Percentiles rank a stretch among this genome's conserved stretches.
phyloP scores from a whole-genome alignment of 2,329 filamentous ascomycete species.

The Pseudocercospora cruenta region DNA sequence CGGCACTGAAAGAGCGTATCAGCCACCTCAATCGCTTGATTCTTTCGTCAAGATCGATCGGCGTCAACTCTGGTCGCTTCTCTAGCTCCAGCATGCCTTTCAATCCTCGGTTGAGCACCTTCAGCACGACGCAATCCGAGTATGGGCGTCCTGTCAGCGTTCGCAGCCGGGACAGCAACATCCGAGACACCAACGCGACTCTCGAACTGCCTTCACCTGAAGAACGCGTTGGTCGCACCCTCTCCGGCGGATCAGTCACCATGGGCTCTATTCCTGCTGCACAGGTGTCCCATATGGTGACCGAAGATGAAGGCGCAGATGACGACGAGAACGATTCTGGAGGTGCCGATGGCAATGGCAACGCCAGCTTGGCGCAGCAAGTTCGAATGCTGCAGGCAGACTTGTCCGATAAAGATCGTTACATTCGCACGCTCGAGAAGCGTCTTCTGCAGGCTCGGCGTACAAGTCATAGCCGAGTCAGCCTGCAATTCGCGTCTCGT shows the following conservation, averaged over 20 bases:
- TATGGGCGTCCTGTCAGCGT: constrained; percentile 38
- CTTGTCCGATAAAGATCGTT: constrained; percentile 93
- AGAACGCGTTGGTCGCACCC: constrained; percentile 31
- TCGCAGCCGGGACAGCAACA: constrained; percentile 34
- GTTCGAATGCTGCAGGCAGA: constrained; percentile 93
- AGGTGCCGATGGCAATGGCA: constrained; percentile 73
- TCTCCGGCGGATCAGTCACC: constrained; percentile 38
- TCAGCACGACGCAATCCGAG: constrained; percentile 41
- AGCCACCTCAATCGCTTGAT: constrained; percentile 96
- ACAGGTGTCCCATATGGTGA: constrained; percentile 35
- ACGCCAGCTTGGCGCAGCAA: constrained; percentile 79
- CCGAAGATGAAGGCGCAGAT: constrained; percentile 41
- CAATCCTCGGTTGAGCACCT: constrained; percentile 42
- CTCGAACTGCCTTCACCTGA: constrained; percentile 30
- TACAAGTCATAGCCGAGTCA: constrained; percentile 86
- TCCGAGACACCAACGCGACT: constrained; percentile 40
- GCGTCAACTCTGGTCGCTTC: constrained; percentile 81
- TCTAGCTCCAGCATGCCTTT: constrained; percentile 46
- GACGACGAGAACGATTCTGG: constrained; percentile 61
- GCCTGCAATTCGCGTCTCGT: constrained; percentile 66
- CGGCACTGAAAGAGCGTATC: constrained; percentile 94
- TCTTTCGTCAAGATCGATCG: constrained; percentile 90
- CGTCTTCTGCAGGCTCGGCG: constrained; percentile 85
- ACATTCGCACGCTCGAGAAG: constrained; percentile 92
- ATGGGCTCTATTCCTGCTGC: constrained; percentile 36